A percentile compares a stretch with the other conserved stretches of the same genome.
Conservation (phyloP, 306 rosid species). For the Castanopsis chinensis region DNA sequence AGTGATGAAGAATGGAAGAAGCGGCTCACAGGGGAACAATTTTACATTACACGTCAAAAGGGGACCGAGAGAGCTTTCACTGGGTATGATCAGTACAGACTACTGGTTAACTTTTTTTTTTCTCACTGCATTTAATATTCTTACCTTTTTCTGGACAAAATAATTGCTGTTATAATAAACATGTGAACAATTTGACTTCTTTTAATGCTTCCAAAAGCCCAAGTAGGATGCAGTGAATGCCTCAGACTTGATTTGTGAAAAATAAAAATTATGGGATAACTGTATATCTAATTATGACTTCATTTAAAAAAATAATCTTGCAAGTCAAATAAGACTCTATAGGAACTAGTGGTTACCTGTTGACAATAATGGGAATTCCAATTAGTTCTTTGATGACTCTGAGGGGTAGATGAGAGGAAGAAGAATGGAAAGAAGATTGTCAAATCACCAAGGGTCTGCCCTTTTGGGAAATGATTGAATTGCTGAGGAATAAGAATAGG, state of each 20-base stretch:
- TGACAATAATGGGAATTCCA: background rate
- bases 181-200: background rate
- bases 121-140: background rate
- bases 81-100: constrained; percentile 48
- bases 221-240: background rate
- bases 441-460: too few relatives aligned
- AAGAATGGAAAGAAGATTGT: background rate
- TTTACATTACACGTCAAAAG: constrained; percentile 73
- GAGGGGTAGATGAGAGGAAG: too few relatives aligned
- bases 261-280: background rate
- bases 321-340: background rate
- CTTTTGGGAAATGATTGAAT: too few relatives aligned
- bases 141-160: background rate
- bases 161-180: background rate
- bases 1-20: constrained; percentile 75
- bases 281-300: background rate
- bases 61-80: constrained; percentile 97
- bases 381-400: too few relatives aligned
- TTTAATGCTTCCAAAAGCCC: background rate
- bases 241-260: background rate
- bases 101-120: background rate
- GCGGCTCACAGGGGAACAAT: constrained; percentile 63
- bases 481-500: too few relatives aligned
- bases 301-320: background rate
- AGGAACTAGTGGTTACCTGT: background rate